A percentile compares a stretch with the other conserved stretches of the same genome.
phyloP scores from a whole-genome alignment of 2,329 filamentous ascomycete species.

The Boeremia lycopersici region DNA sequence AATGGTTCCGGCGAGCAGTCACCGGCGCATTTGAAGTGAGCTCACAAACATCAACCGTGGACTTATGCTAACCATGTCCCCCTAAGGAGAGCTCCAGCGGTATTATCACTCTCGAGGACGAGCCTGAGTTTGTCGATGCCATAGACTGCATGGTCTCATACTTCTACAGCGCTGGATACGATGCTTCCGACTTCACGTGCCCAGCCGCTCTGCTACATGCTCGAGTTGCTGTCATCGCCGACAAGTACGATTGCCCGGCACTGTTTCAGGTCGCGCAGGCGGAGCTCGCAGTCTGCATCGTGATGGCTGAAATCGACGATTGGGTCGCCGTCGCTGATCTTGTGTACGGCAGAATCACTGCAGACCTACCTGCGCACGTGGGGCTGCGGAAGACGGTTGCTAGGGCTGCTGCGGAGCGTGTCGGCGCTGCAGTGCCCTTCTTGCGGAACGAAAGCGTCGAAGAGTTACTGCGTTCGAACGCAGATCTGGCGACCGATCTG shows the following conservation, averaged over 20 bases:
- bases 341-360: background rate
- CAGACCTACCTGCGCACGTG: background rate
- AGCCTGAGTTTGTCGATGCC: constrained; percentile 23
- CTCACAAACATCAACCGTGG: too few species aligned
- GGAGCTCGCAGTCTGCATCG: background rate
- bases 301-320: background rate
- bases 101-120: constrained; percentile 24
- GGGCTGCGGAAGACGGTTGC: background rate
- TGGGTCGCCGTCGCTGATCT: background rate
- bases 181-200: constrained; percentile 12
- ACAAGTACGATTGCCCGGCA: background rate
- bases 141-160: constrained; percentile 34
- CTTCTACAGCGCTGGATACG: constrained; percentile 25
- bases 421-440: too few species aligned
- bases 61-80: too few species aligned
- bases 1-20: constrained; percentile 27
- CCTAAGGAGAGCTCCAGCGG: constrained; percentile 21
- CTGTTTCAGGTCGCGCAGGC: background rate
- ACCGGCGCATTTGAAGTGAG: constrained; percentile 22
- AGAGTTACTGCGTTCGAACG: background rate
- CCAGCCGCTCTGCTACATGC: background rate
- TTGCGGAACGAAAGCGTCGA: background rate
- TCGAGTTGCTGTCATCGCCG: background rate
- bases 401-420: background rate
- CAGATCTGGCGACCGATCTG: background rate